Base-by-base conservation (phyloP, 805 yeast genomes). In the Zygoascus flipseniorum region DNA sequence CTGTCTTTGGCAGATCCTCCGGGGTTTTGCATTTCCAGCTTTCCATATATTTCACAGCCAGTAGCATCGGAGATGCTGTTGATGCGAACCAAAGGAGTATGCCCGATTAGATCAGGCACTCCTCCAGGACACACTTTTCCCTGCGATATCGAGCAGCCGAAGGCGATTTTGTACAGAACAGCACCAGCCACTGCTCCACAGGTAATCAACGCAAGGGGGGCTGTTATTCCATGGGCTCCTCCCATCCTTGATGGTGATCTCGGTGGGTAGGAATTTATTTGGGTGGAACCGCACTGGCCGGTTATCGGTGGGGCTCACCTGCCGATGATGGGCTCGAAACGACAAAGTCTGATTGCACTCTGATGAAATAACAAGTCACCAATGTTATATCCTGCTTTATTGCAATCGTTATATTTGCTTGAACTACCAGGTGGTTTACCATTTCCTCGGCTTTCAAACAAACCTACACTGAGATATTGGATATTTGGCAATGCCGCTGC, bases 1-100 rank as follows among this genome's bases (percentile, higher is more conserved):
- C 99, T 73, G 65, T 92, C 99, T 61, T 92, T 92, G 4, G 98
- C 96, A 50, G 95, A 85, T 0, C 98, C 98, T 1, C 92, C 99
- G 0, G 98, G 97, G 63, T 92, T 93, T 57, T 76, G 68, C 52
- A 88, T 71, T 67, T 92, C 99, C 56, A 90, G 66, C 63, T 92
- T 92, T 39, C 96, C 98, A 65, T 81, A 87, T 3, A 92, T 80
- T 43, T 85, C 83, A 63, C 92, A 84, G 0, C 95, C 95, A 0
- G 96, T 88, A 11, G 76, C 68, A 13, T 73, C 68, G 0, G 93
- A 82, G 11, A 92, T 73, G 0, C 95, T 84, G 58, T 79, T 77
- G 47, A 92, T 77, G 57, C 79, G 78, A 16, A 92, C 82, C 67
- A 92, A 63, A 0, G 96, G 97, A 0, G 99, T 92, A 66, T 89